A percentile compares a stretch with the other conserved stretches of the same genome.
These are phyloP conservation scores for Kodamaea arcana DNA, from an alignment of 1,139 yeast genomes.

Conservation along the genomic window DNA sequence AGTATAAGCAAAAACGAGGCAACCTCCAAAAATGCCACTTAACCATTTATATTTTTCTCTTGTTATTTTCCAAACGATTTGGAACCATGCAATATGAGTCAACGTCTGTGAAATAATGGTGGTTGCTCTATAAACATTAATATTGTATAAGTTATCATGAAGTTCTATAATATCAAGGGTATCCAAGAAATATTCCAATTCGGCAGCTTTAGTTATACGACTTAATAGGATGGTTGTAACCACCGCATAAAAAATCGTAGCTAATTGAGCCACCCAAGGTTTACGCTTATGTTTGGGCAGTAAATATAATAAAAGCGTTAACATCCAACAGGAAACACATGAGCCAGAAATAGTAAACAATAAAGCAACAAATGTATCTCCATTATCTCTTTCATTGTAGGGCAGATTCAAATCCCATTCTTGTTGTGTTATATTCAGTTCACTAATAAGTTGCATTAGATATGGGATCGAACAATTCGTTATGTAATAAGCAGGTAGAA, in stretches of 20 bases:
- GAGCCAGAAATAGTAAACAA: conserved; percentile 39
- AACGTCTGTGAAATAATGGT: conserved; percentile 30
- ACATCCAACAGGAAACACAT: conserved; percentile 51
- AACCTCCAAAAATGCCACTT: conserved; percentile 16
- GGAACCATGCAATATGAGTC: conserved; percentile 39
- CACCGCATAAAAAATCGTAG: conserved; percentile 44
- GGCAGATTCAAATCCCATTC: conserved; percentile 12
- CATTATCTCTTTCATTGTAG: conserved; percentile 30
- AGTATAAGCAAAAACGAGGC: conserved; percentile 19
- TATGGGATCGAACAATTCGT: conserved; percentile 37
- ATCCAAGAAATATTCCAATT: conserved; percentile 33
- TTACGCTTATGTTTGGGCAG: conserved; percentile 43
- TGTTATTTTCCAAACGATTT: conserved; percentile 28
- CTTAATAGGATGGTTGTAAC: conserved; percentile 40
- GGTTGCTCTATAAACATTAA: conserved; percentile 26
- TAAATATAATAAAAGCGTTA: conserved; percentile 41
- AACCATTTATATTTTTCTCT: conserved; percentile 18
- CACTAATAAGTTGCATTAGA: conserved; percentile 12
- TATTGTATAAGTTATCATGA: conserved; percentile 25
- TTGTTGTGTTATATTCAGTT: conserved; percentile 2
- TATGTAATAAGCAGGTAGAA: conserved; percentile 39
- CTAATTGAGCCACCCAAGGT: conserved; percentile 43
- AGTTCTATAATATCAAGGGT: conserved; percentile 35
- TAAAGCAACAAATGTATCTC: conserved; percentile 44
- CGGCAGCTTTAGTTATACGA: conserved; percentile 31